Evolutionary conservation across 2,329 filamentous ascomycete genomes (phyloP).

Genomic region (Hymenoscyphus repandus): DNA sequence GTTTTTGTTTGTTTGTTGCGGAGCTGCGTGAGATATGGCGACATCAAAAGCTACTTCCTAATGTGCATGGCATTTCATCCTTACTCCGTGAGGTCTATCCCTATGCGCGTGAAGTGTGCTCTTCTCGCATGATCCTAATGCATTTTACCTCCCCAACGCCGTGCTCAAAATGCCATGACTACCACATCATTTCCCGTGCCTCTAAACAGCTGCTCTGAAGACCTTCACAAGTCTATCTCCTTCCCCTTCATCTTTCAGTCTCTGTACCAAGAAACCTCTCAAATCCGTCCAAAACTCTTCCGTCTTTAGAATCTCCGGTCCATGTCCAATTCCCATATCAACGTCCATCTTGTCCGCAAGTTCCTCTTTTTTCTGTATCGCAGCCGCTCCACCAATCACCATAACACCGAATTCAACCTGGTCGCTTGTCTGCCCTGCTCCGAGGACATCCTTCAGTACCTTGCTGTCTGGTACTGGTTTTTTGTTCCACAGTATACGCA

Average conservation of each 20-base stretch:
- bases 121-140: not conserved
- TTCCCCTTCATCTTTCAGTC: slow-evolving; percentile 64
- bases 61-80: slow-evolving; percentile 11
- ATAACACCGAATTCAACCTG: slow-evolving; percentile 76
- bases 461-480: slow-evolving; percentile 78
- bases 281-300: slow-evolving; percentile 85
- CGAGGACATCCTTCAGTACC: slow-evolving; percentile 67
- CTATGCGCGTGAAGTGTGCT: not conserved
- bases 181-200: not conserved
- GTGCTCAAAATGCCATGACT: slow-evolving; percentile 8
- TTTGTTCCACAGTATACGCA: slow-evolving; percentile 81
- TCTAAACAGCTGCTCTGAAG: slow-evolving; percentile 59
- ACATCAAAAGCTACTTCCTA: slow-evolving; percentile 23
- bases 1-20: slow-evolving; percentile 5
- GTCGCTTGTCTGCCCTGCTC: slow-evolving; percentile 43
- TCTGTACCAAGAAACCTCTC: slow-evolving; percentile 71
- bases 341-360: slow-evolving; percentile 34
- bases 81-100: not conserved
- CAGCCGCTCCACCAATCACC: slow-evolving; percentile 69
- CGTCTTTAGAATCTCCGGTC: slow-evolving; percentile 54
- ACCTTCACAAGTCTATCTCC: slow-evolving; percentile 59
- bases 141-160: slow-evolving; percentile 19
- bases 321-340: slow-evolving; percentile 45
- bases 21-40: slow-evolving; percentile 14
- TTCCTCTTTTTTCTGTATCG: slow-evolving; percentile 34